A percentile compares a stretch with the other conserved stretches of the same genome.
Conservation (phyloP, 345 rosid species). For the Lagerstroemia speciosa region DNA sequence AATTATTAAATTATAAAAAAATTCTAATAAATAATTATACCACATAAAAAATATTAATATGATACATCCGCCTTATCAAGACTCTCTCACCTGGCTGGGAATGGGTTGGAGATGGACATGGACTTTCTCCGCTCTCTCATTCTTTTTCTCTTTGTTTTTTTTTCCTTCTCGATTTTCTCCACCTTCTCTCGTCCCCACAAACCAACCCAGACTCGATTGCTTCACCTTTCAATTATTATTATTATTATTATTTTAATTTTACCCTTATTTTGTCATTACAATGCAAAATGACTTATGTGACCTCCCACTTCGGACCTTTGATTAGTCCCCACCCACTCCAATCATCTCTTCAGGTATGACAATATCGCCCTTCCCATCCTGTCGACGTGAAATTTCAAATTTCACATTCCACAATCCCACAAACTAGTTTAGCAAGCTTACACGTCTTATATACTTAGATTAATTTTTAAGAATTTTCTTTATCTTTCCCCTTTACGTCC, state of each 20-base stretch:
- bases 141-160: background rate
- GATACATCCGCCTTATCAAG: too few species aligned
- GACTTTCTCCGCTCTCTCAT: background rate
- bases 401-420: too few species aligned
- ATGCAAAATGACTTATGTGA: background rate
- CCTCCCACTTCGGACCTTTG: background rate
- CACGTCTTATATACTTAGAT: too few species aligned
- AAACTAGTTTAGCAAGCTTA: too few species aligned
- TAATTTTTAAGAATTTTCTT: too few species aligned
- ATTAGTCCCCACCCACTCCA: background rate
- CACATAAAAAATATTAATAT: too few species aligned
- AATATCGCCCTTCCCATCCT: background rate
- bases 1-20: too few species aligned
- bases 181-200: conserved; percentile 6
- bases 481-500: too few species aligned
- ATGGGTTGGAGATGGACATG: background rate
- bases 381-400: too few species aligned
- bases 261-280: background rate
- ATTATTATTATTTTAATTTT: background rate
- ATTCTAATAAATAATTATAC: too few species aligned
- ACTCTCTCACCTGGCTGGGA: background rate
- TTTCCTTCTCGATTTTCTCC: conserved; percentile 1
- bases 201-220: conserved; percentile 3
- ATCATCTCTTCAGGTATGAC: background rate
- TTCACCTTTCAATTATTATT: conserved; percentile 1